Evolutionary conservation across 805 yeast species (phyloP).

Genomic region (Brettanomyces naardenensis): DNA sequence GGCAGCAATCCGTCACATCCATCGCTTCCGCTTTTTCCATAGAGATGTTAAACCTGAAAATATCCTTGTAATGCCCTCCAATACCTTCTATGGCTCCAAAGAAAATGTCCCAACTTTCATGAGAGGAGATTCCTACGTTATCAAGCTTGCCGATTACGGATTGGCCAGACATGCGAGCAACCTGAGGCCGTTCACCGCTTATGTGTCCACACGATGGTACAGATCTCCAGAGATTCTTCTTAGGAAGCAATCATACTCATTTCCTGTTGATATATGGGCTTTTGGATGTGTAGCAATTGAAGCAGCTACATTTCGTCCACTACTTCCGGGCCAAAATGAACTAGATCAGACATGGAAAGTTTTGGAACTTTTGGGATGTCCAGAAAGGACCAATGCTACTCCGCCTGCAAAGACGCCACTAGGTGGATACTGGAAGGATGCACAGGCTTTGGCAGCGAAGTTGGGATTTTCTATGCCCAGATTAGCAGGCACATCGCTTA

Average conservation of each 20-base stretch:
- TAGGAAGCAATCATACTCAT: slow-evolving; percentile 53
- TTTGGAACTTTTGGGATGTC: slow-evolving; percentile 66
- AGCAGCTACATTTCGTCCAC: slow-evolving; percentile 61
- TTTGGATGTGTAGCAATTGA: slow-evolving; percentile 76
- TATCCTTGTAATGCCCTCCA: slow-evolving; percentile 58
- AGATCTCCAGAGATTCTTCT: slow-evolving; percentile 75
- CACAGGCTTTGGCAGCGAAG: slow-evolving; percentile 39
- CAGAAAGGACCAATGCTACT: slow-evolving; percentile 27
- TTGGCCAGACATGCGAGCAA: slow-evolving; percentile 55
- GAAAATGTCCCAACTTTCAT: slow-evolving; percentile 32
- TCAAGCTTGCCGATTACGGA: slow-evolving; percentile 78
- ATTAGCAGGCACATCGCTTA: slow-evolving; percentile 41
- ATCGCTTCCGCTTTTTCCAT: slow-evolving; percentile 59
- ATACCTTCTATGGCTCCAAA: slow-evolving; percentile 41
- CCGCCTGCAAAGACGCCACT: slow-evolving; percentile 14
- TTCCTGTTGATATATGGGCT: slow-evolving; percentile 80
- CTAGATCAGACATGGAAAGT: slow-evolving; percentile 71
- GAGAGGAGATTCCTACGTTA: slow-evolving; percentile 40
- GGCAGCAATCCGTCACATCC: slow-evolving; percentile 78
- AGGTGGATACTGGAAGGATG: slow-evolving; percentile 75
- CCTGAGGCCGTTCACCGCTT: slow-evolving; percentile 55
- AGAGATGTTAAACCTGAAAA: slow-evolving; percentile 95
- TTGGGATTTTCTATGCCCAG: slow-evolving; percentile 53
- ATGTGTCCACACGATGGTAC: slow-evolving; percentile 82
- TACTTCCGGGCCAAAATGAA: slow-evolving; percentile 79